Evolutionary conservation across 306 rosid genomes (phyloP), one percentile per base, ranked within the genome.

Genomic region (Canavalia ensiformis): DNA sequence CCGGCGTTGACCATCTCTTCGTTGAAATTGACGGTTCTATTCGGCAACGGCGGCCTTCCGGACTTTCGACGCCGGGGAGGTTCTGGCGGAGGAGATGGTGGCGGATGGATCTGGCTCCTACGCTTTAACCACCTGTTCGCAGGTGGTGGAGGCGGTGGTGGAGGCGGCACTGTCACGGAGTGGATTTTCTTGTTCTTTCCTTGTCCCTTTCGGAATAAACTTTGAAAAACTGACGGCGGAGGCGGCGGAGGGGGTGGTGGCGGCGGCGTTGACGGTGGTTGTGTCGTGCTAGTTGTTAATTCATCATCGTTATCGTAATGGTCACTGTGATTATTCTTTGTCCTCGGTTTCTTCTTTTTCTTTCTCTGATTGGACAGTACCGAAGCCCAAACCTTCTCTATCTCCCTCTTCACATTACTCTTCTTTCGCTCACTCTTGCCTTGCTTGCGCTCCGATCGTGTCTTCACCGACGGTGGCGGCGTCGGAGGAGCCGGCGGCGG

Each of bases 201-300:
- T 9, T 5, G 80, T 7, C 93, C 87, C 59, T 91, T 95, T 67
- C 89, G 83, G 76, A 95, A 93, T 30, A 92, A 64, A 74, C 68
- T 88, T 1, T 91, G 92, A 56, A 95, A 89, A 7, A 91, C 85
- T 0, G 99, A 95, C 2, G 94, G 81, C 0, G 89, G 94, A 0
- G 92, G 94, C 0, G 96, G 93, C 0, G 89, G 97, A 0, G 94
- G 97, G 0, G 98, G 98, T 0, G 97, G 97, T 0, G 92, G 97
- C 0, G 91, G 90, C 0, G 82, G 91, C 11, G 90, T 6, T 4
- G 87, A 71, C 2, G 88, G 76, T 10, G 93, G 91, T 0, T 73
- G 88, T 13, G 77, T 54, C 3, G 65, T 6, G 45, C 30, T 64
- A 8, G 51, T n/a, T 3, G 77, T 65, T 65, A 75, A 82, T 29